Conservation (phyloP, 371 early-diverging fungal species). For the Choanephora cucurbitarum region DNA sequence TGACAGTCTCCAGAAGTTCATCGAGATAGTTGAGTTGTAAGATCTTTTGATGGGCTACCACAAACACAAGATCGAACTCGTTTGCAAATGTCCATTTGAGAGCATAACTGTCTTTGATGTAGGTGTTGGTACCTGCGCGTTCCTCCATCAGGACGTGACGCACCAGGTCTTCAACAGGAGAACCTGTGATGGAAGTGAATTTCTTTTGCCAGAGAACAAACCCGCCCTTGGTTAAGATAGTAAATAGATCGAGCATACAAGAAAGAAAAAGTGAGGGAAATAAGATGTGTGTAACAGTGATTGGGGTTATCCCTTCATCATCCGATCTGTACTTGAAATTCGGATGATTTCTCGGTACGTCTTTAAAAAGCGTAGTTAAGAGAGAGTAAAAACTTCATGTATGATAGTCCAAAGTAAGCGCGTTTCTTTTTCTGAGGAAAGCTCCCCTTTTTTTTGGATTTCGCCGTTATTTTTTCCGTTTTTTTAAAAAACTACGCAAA, state of each 20-base stretch:
- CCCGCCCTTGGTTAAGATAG: slow-evolving; percentile 81
- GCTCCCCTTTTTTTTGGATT: no score
- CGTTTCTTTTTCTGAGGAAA: no score
- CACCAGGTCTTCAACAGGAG: slow-evolving; percentile 77
- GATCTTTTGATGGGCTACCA: slow-evolving; percentile 91
- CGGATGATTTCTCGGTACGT: no score
- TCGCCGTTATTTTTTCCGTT: no score
- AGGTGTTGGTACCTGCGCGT: slow-evolving; percentile 61
- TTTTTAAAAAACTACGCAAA: no score
- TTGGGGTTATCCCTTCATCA: no score
- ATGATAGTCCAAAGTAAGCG: no score
- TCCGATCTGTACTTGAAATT: no score
- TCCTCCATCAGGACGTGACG: slow-evolving; percentile 82
- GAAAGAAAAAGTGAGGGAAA: not conserved
- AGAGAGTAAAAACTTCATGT: no score
- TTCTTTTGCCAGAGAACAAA: slow-evolving; percentile 79
- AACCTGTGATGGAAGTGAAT: slow-evolving; percentile 54
- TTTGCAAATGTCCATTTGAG: slow-evolving; percentile 87
- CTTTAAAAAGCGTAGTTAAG: no score
- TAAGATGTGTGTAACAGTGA: not conserved
- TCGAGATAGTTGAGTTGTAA: slow-evolving; percentile 85
- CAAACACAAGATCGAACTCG: slow-evolving; percentile 86
- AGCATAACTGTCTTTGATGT: slow-evolving; percentile 65
- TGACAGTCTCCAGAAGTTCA: slow-evolving; percentile 75
- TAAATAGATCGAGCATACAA: slow-evolving; percentile 80